These are phyloP conservation scores for Leishmania major DNA, from an alignment of 208 protist species.

Conservation along the genomic window DNA sequence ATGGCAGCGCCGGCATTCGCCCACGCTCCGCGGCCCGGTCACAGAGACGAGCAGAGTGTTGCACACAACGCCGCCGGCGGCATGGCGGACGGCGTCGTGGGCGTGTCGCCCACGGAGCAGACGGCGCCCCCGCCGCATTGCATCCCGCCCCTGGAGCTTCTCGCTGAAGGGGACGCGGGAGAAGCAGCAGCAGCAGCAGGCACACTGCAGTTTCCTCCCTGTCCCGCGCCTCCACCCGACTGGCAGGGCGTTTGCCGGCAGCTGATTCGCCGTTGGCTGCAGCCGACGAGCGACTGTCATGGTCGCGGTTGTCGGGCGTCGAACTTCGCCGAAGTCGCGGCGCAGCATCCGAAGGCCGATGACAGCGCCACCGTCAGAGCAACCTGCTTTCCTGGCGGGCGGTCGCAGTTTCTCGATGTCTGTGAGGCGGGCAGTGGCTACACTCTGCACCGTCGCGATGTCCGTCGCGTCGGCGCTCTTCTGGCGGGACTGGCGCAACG, in stretches of 20 bases:
- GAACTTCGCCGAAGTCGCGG: not conserved
- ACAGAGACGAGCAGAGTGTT: not conserved
- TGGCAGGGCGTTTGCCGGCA: conserved; percentile 10
- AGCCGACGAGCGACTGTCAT: not conserved
- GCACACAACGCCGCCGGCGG: not conserved
- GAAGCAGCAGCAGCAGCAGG: not conserved
- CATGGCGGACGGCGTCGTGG: not conserved
- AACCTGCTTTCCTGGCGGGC: not conserved
- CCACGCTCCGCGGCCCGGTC: not conserved
- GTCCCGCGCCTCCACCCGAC: not conserved
- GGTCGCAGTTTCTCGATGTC: not conserved
- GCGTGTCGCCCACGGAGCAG: not conserved
- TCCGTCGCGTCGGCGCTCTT: conserved; percentile 23
- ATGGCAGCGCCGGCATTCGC: not conserved
- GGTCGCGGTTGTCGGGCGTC: not conserved
- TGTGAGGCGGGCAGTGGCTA: not conserved
- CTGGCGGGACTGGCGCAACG: conserved; percentile 17
- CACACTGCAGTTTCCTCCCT: not conserved
- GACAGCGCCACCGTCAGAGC: not conserved
- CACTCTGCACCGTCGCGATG: conserved; percentile 30
- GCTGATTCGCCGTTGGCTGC: conserved; percentile 11
- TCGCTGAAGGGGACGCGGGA: not conserved
- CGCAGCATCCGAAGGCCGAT: not conserved
- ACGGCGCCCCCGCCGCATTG: not conserved
- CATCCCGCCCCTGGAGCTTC: not conserved